These are phyloP conservation scores for Beauveria pseudobassiana DNA, from an alignment of 2,329 filamentous ascomycete genomes.

Conservation along the genomic window DNA sequence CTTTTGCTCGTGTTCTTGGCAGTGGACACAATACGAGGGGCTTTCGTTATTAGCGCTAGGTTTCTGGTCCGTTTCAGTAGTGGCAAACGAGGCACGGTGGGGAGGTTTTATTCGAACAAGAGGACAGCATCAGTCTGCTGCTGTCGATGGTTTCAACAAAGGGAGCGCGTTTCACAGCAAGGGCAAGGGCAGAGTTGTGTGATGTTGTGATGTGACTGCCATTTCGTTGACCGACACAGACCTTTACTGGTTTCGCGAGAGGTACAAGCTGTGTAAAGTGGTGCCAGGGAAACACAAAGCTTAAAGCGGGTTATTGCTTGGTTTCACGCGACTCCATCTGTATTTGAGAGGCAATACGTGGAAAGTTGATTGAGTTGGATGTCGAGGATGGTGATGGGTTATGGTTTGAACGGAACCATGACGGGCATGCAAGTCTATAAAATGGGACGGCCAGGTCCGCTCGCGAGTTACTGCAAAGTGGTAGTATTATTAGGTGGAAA, in stretches of 20 bases:
- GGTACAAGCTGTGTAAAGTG: background rate
- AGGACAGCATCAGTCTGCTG: background rate
- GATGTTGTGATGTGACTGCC: background rate
- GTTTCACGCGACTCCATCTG: background rate
- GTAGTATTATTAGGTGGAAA: too few species aligned
- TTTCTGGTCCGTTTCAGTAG: slow-evolving; percentile 9
- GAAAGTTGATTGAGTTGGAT: too few species aligned
- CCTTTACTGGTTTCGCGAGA: background rate
- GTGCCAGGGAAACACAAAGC: background rate
- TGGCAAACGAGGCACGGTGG: background rate
- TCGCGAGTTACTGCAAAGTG: too few species aligned
- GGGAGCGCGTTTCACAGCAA: background rate
- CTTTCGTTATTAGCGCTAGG: background rate
- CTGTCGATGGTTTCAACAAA: background rate
- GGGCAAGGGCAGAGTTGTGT: background rate
- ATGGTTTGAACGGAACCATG: too few species aligned
- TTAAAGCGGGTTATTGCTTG: background rate
- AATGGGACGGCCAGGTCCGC: too few species aligned
- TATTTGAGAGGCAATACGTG: too few species aligned
- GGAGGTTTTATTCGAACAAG: background rate
- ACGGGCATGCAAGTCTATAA: too few species aligned
- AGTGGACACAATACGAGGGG: background rate
- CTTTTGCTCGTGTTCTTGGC: background rate
- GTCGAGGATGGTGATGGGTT: too few species aligned
- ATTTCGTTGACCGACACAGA: background rate